Evolutionary conservation across 2,329 filamentous ascomycete genomes (phyloP).

Genomic region (Aspergillus transmontanensis): DNA sequence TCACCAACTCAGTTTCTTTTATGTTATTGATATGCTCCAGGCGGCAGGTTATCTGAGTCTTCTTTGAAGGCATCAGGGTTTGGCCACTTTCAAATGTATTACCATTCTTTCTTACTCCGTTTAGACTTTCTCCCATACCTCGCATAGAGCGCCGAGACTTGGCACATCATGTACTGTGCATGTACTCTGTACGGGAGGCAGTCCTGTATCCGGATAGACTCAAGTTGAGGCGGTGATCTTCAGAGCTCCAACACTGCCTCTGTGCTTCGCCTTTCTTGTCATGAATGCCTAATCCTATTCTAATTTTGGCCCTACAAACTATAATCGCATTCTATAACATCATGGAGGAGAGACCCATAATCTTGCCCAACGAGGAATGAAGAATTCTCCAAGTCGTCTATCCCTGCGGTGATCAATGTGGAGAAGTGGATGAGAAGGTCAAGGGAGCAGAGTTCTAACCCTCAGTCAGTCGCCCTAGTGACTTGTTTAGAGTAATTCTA

Average conservation of each 20-base stretch:
- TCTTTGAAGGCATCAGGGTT: background rate
- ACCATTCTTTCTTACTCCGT: background rate
- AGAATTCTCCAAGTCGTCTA: slow-evolving; percentile 2
- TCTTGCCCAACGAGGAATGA: background rate
- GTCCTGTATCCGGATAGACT: background rate
- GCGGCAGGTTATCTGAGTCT: background rate
- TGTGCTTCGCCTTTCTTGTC: slow-evolving; percentile 15
- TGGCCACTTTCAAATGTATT: background rate
- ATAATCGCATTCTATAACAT: background rate
- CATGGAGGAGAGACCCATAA: background rate
- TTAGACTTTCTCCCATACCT: slow-evolving; percentile 1
- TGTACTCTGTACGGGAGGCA: background rate
- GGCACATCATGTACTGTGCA: slow-evolving; percentile 1
- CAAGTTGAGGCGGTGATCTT: slow-evolving; percentile 4
- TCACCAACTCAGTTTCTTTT: slow-evolving; percentile 11
- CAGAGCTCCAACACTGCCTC: slow-evolving; percentile 9
- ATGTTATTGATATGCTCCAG: slow-evolving; percentile 1
- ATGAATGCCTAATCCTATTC: slow-evolving; percentile 16
- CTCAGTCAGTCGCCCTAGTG: background rate
- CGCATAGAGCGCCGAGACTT: background rate
- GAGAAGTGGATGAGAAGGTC: slow-evolving; percentile 3
- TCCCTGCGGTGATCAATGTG: slow-evolving; percentile 18
- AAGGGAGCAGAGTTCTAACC: background rate
- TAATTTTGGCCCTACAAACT: background rate
- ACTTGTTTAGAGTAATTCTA: background rate